phyloP scores from a whole-genome alignment of 164 flowering plant genomes.

The Annona cherimola region DNA sequence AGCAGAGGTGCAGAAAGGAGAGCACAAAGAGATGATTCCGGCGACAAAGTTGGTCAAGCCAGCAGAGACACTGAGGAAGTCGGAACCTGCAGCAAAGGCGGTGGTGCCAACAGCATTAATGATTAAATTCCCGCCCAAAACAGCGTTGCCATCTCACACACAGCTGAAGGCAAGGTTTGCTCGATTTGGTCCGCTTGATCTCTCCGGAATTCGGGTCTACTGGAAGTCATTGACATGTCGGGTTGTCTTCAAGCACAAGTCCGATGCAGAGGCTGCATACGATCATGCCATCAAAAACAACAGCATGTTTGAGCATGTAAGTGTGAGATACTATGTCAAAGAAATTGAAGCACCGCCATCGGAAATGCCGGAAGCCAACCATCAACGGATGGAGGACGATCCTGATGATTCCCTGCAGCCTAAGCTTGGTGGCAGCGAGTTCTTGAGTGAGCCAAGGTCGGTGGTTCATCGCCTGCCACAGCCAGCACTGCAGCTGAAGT shows the following conservation, averaged over 20 bases:
- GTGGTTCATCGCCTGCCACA: conserved; percentile 16
- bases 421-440: conserved; percentile 13
- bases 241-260: conserved; percentile 58
- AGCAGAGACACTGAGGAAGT: conserved; percentile 23
- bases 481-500: conserved; percentile 54
- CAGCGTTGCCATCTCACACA: conserved; percentile 59
- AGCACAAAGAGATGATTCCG: conserved; percentile 15
- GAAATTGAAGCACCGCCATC: conserved; percentile 35
- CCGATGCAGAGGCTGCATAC: conserved; percentile 60
- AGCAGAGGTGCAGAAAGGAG: conserved; percentile 29
- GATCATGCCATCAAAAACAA: conserved; percentile 43
- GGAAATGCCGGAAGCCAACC: conserved; percentile 30
- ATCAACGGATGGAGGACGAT: conserved; percentile 33
- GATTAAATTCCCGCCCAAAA: conserved; percentile 71
- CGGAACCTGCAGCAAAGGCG: conserved; percentile 19
- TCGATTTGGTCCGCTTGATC: conserved; percentile 85
- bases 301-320: conserved; percentile 52
- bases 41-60: conserved; percentile 21
- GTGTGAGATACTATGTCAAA: conserved; percentile 44
- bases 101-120: conserved; percentile 66
- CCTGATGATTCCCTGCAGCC: conserved; percentile 16
- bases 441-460: conserved; percentile 14
- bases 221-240: conserved; percentile 74
- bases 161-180: conserved; percentile 85
- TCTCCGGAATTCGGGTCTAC: conserved; percentile 53